A percentile compares a stretch with the other conserved stretches of the same genome.
Evolutionary conservation across 345 rosid genomes (phyloP).

Genomic region (Microcos paniculata): DNA sequence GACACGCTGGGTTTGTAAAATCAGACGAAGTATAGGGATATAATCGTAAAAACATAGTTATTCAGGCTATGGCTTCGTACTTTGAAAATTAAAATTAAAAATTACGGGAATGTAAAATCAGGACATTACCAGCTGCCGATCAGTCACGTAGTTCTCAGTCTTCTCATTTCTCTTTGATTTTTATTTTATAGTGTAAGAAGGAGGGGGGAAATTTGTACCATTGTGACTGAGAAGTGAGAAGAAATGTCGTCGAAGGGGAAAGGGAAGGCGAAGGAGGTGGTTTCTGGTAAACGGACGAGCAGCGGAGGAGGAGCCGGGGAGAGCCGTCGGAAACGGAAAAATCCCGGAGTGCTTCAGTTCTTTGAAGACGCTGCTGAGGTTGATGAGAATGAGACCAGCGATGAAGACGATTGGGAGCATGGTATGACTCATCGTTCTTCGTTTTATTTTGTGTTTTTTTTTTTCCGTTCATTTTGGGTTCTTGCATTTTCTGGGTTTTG

Average conservation of each 20-base stretch:
- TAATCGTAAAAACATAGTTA: not conserved
- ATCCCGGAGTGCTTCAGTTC: slow-evolving; percentile 57
- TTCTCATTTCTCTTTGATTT: not conserved
- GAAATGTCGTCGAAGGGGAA: slow-evolving; percentile 35
- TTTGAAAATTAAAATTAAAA: not conserved
- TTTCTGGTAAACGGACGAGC: slow-evolving; percentile 37
- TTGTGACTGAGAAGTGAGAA: not conserved
- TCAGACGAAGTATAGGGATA: not conserved
- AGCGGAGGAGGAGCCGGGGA: slow-evolving; percentile 32
- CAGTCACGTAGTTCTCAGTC: no score
- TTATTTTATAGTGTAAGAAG: no score
- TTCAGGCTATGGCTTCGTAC: not conserved
- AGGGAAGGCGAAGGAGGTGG: slow-evolving; percentile 46
- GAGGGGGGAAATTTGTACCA: not conserved
- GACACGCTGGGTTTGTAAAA: not conserved
- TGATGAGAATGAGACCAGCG: slow-evolving; percentile 42
- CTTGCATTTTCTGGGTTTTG: not conserved
- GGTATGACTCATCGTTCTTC: slow-evolving; percentile 19
- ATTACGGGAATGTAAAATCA: no score
- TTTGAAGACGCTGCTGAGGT: slow-evolving; percentile 59
- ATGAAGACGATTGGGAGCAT: slow-evolving; percentile 35
- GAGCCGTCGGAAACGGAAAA: slow-evolving; percentile 39
- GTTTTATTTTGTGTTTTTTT: not conserved
- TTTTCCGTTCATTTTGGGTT: slow-evolving; percentile 13
- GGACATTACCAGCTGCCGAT: no score